Base-by-base conservation (phyloP, 2,329 filamentous ascomycete genomes). In the Phialocephala subalpina region DNA sequence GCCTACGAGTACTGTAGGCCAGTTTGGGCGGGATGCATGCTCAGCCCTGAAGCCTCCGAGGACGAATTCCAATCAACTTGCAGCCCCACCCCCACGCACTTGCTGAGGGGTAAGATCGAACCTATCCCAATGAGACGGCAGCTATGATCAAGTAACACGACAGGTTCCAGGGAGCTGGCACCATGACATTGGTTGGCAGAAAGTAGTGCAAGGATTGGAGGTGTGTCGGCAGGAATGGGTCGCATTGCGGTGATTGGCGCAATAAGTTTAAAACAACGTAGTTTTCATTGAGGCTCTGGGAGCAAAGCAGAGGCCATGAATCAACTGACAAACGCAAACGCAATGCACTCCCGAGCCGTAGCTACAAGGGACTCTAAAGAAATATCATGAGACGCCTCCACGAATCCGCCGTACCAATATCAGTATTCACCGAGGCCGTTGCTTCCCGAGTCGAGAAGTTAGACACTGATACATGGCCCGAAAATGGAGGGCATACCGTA, bases 361-460 rank as follows among this genome's bases (percentile, higher is more conserved):
- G 6, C 18, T 42, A 16, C 16, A 42, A 1, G 14, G 14, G 40
- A 42, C 14, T 6, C 40, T 42, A 42, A 18, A n/a, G 3, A 42
- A 42, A 42, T 7, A 16, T 18, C n/a, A 18, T 42, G 16, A 42
- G 4, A 18, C 16, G 40, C 5, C 6, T 42, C n/a, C 40, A 42
- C n/a, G 14, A 18, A 42, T 42, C 40, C 40, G 14, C 40, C 38
- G 16, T 25, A n/a, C 60, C 55, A 68, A 22, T 25, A n/a, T 63
- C 55, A 68, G 16, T 58, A 63, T 35, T 63, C 66, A 20, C 66
- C 66, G n/a, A 65, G 55, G 35, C 63, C 61, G 35, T 63, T 63
- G 47, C 55, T 63, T 22, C 66, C 66, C 65, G 36, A n/a, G 5
- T 49, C 7, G 55, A 53, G 25, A 45, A 18, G n/a, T 42, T 52